These are phyloP conservation scores for Pythium aquatile DNA, from an alignment of 352 stramenopile species.

Conservation along the genomic window DNA sequence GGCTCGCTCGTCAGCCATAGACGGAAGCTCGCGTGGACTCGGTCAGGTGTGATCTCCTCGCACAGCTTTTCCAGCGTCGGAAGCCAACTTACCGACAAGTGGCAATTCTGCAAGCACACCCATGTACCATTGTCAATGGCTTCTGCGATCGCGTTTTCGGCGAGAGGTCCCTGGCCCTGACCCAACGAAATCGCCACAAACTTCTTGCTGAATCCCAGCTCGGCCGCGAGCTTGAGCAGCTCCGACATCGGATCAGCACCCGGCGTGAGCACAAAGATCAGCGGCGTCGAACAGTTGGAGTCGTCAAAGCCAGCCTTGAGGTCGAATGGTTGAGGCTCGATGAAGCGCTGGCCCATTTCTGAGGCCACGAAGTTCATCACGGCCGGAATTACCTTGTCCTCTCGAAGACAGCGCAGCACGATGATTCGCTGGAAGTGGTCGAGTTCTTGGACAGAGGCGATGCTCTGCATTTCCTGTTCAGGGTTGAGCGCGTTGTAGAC, in stretches of 20 bases:
- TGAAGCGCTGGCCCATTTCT: slow-evolving; percentile 90
- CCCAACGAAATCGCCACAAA: slow-evolving; percentile 93
- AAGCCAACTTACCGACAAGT: slow-evolving; percentile 94
- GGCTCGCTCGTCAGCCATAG: slow-evolving; percentile 95
- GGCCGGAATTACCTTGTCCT: slow-evolving; percentile 91
- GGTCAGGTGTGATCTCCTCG: slow-evolving; percentile 92
- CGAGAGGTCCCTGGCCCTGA: slow-evolving; percentile 92
- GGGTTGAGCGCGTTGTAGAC: slow-evolving; percentile 89
- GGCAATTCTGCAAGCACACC: slow-evolving; percentile 96
- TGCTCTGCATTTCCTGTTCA: slow-evolving; percentile 55
- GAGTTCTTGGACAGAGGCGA: slow-evolving; percentile 51
- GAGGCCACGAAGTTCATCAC: slow-evolving; percentile 90
- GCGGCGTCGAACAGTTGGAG: slow-evolving; percentile 91
- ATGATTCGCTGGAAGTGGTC: slow-evolving; percentile 91
- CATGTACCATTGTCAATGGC: slow-evolving; percentile 92
- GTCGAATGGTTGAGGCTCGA: slow-evolving; percentile 93
- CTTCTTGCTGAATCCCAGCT: slow-evolving; percentile 91
- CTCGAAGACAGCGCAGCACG: slow-evolving; percentile 88
- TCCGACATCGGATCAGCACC: slow-evolving; percentile 95
- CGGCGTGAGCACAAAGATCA: slow-evolving; percentile 95
- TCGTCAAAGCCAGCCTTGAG: slow-evolving; percentile 91
- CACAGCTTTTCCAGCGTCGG: slow-evolving; percentile 93
- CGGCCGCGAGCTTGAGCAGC: slow-evolving; percentile 90
- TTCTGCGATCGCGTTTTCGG: slow-evolving; percentile 91
- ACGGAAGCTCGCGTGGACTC: slow-evolving; percentile 90